Conservation (phyloP, 1,284 basidiomycete species). For the Puccinia hordei region DNA sequence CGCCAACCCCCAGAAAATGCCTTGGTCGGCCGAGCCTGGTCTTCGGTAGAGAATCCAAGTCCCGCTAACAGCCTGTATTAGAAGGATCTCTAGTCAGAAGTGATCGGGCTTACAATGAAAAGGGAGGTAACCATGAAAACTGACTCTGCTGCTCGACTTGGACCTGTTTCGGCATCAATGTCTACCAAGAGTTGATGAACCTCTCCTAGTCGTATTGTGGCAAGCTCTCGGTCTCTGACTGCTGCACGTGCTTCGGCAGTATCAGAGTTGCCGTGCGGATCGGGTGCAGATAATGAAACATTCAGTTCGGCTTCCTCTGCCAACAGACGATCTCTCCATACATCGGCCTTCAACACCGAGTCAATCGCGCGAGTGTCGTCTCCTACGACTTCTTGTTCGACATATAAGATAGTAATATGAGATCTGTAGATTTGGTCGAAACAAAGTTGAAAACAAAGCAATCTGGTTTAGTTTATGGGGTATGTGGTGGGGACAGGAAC, state of each 20-base stretch:
- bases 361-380: constrained; percentile 91
- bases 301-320: constrained; percentile 78
- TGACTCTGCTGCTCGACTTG: constrained; percentile 83
- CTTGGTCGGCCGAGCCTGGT: constrained; percentile 60
- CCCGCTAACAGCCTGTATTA: constrained; percentile 62
- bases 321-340: constrained; percentile 87
- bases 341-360: constrained; percentile 92
- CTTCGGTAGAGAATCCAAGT: constrained; percentile 12
- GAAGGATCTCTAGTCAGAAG: constrained; percentile 71
- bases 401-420: constrained; percentile 94
- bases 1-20: constrained; percentile 98
- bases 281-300: constrained; percentile 68
- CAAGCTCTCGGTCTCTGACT: constrained; percentile 77
- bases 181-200: constrained; percentile 87
- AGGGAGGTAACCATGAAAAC: constrained; percentile 60
- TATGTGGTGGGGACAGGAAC: background rate
- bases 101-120: constrained; percentile 81
- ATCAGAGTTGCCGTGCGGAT: constrained; percentile 53
- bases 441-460: background rate
- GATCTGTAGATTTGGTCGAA: constrained; percentile 58
- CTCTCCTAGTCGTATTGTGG: constrained; percentile 80
- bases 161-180: constrained; percentile 97
- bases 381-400: constrained; percentile 94
- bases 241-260: constrained; percentile 67
- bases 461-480: background rate